phyloP scores from a whole-genome alignment of 1,139 yeast genomes.

The Suhomyces yuchorum region DNA sequence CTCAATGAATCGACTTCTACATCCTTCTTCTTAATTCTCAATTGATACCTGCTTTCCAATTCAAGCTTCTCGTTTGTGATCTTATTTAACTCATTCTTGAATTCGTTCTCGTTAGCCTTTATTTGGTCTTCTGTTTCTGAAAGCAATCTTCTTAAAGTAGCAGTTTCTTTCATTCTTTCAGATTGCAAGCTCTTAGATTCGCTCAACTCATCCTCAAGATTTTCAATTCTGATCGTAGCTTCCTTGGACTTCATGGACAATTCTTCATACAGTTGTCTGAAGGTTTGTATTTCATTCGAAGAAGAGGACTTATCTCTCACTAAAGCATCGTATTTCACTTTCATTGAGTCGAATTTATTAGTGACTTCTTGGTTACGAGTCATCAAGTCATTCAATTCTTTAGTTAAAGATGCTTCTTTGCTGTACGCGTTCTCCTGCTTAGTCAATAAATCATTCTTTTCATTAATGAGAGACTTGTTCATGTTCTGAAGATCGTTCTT shows the following conservation, averaged over 20 bases:
- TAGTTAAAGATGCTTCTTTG: constrained; percentile 31
- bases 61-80: constrained; percentile 61
- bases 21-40: constrained; percentile 51
- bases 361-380: constrained; percentile 54
- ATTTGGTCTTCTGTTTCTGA: constrained; percentile 67
- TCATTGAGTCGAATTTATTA: constrained; percentile 54
- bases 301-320: constrained; percentile 51
- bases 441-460: constrained; percentile 41
- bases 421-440: constrained; percentile 43
- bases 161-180: constrained; percentile 78
- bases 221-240: constrained; percentile 58
- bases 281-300: constrained; percentile 56
- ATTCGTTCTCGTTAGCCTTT: constrained; percentile 43
- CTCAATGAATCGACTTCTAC: constrained; percentile 46
- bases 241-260: constrained; percentile 69
- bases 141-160: constrained; percentile 68
- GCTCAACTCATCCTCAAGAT: constrained; percentile 75
- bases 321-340: constrained; percentile 51
- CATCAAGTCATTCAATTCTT: constrained; percentile 38
- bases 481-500: constrained; percentile 44
- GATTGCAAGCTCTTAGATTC: constrained; percentile 74
- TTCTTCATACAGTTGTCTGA: constrained; percentile 79
- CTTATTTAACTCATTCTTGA: constrained; percentile 29
- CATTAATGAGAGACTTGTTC: constrained; percentile 36
- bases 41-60: constrained; percentile 55